Evolutionary conservation across 768 basidiomycete species (phyloP), one percentile per base, ranked within the genome.

Genomic region (Suillus cothurnatus): DNA sequence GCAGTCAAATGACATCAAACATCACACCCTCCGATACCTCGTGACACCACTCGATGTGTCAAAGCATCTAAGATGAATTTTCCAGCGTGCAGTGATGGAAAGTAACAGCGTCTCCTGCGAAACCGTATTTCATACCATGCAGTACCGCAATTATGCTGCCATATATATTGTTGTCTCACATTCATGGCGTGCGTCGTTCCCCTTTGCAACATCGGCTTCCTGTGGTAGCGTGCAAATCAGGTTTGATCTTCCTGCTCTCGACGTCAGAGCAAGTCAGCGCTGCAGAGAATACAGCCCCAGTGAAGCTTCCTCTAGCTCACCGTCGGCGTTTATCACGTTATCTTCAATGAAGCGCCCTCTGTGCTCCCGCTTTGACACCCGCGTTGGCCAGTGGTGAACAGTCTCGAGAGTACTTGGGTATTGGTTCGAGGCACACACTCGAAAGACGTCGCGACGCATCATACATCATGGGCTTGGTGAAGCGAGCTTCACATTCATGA

Each of bases 211-310:
- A 39, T 39, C 56, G 9, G 38, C 26, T 28, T 21, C 19, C 26
- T 26, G 26, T 3, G 19, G 36, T 57, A 7, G n/a, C 56, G 17
- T 23, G 34, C 34, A 57, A 28, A 12, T 59, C 12, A 4, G 38
- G 19, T 39, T 28, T 41, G 26, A 11, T 41, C 38, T 59, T 41
- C 38, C 58, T 59, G 19, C 58, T 41, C 58, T 59, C 58, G 58
- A 59, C 41, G 38, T 39, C 26, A 59, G 26, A 28, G 58, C 38
- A 14, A 28, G 28, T 59, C 26, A 39, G 38, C 17, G 3, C 31
- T 6, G 26, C 17, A 58, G 19, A 59, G 12, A 28, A 6, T 21
- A 19, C 26, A 21, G 19, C 58, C 23, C 23, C 23, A 39, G 38
- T 39, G 39, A 59, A 59, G 11, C 26, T 39, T 41, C 8, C 26